Conservation (phyloP, 257 asterid genomes). For the Gardenia jasminoides region DNA sequence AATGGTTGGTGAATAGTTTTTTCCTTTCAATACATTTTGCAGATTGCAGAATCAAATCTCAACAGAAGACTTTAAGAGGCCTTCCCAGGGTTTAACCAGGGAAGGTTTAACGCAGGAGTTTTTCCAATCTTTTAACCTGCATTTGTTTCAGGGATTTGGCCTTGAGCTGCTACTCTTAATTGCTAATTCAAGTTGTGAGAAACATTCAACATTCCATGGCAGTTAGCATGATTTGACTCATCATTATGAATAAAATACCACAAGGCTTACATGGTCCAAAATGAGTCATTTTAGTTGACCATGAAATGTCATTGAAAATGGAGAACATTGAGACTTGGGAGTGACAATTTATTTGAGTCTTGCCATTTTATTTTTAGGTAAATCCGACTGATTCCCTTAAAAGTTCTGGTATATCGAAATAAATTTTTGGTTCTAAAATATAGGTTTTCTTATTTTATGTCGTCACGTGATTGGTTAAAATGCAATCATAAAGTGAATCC, state of each 20-base stretch:
- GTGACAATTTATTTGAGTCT: not conserved
- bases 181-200: not conserved
- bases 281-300: not conserved
- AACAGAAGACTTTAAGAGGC: not conserved
- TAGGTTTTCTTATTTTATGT: too few relatives aligned
- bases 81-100: not conserved
- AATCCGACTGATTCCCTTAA: not conserved
- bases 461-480: too few relatives aligned
- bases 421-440: too few relatives aligned
- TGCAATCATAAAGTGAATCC: too few relatives aligned
- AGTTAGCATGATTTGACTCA: too few relatives aligned
- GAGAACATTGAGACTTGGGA: not conserved
- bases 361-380: not conserved
- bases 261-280: too few relatives aligned
- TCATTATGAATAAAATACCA: too few relatives aligned
- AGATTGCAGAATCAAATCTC: not conserved
- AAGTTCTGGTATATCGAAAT: not conserved
- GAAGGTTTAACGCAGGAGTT: not conserved
- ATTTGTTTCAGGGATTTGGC: not conserved
- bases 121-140: not conserved
- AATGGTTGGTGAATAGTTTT: not conserved
- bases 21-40: not conserved
- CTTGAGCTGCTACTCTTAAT: not conserved
- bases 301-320: not conserved
- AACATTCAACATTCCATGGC: not conserved